These are phyloP conservation scores for Fusarium drepaniforme DNA, from an alignment of 2,329 filamentous ascomycete species.

Conservation along the genomic window DNA sequence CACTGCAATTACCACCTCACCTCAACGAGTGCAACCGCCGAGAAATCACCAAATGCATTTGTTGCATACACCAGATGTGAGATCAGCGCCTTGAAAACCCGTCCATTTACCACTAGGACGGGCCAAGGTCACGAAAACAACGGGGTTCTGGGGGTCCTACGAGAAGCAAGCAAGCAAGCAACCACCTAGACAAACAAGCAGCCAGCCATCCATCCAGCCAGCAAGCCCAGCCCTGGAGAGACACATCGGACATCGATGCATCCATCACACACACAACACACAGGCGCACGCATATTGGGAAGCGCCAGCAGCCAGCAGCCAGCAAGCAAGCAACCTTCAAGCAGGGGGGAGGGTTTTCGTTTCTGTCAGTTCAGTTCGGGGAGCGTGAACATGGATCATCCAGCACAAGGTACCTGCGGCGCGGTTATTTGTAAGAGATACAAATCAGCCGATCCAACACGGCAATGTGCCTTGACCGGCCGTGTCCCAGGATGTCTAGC, in stretches of 20 bases:
- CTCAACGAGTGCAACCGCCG: constrained; percentile 29
- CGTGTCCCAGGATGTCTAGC: not conserved
- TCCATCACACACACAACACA: constrained; percentile 8
- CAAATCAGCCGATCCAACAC: constrained; percentile 23
- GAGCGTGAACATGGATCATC: constrained; percentile 33
- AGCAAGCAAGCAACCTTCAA: constrained; percentile 12
- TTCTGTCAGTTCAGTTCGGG: constrained; percentile 32
- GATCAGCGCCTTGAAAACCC: constrained; percentile 36
- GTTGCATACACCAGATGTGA: constrained; percentile 32
- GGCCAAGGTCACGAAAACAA: constrained; percentile 23
- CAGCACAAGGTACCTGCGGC: constrained; percentile 24
- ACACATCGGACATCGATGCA: constrained; percentile 28
- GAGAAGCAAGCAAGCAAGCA: constrained; percentile 13
- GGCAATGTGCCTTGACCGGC: constrained; percentile 15
- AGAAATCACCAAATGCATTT: constrained; percentile 28
- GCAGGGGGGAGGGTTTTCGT: constrained; percentile 16
- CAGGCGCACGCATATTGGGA: constrained; percentile 7
- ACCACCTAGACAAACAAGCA: constrained; percentile 8
- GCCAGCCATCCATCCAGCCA: not conserved
- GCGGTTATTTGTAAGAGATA: constrained; percentile 29
- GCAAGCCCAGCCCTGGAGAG: constrained; percentile 12
- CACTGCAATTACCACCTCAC: constrained; percentile 1
- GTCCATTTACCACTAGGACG: constrained; percentile 22
- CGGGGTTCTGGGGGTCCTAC: constrained; percentile 8
- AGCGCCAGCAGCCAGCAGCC: constrained; percentile 15